Percentiles rank a stretch among this genome's conserved stretches.
phyloP scores from a whole-genome alignment of 1,284 basidiomycete genomes.

The Ustilago hordei region DNA sequence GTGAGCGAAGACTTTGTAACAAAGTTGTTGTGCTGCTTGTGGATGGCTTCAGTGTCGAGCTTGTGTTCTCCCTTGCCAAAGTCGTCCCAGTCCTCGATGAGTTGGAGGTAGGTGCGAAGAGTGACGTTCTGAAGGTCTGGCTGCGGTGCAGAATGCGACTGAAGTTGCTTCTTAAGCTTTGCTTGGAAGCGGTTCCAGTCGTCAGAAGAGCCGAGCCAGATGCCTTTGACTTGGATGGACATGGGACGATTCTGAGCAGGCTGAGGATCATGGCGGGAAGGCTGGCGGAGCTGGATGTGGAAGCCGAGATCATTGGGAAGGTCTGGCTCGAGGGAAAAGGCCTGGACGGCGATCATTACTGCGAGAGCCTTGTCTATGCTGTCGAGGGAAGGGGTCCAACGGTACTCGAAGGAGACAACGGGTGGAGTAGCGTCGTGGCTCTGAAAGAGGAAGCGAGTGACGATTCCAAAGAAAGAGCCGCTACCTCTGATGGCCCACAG shows the following conservation, averaged over 20 bases:
- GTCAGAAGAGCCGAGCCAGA: slow-evolving; percentile 33
- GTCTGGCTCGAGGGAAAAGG: slow-evolving; percentile 27
- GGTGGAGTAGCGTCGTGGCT: slow-evolving; percentile 57
- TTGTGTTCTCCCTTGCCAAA: slow-evolving; percentile 58
- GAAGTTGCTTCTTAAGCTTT: slow-evolving; percentile 30
- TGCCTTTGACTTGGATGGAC: slow-evolving; percentile 53
- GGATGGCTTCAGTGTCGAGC: slow-evolving; percentile 57
- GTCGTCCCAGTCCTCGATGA: slow-evolving; percentile 65
- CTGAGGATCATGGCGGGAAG: slow-evolving; percentile 25
- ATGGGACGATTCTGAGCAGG: slow-evolving; percentile 20
- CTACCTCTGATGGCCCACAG: slow-evolving; percentile 68
- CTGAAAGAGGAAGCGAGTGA: slow-evolving; percentile 62
- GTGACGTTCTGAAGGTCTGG: slow-evolving; percentile 20
- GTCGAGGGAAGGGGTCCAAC: slow-evolving; percentile 48
- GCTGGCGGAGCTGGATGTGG: slow-evolving; percentile 54
- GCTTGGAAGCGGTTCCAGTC: slow-evolving; percentile 21
- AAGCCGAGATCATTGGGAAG: slow-evolving; percentile 51
- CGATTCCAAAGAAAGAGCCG: slow-evolving; percentile 68
- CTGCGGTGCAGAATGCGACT: slow-evolving; percentile 29
- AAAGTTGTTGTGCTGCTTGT: slow-evolving; percentile 61
- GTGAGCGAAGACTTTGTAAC: slow-evolving; percentile 58
- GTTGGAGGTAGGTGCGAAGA: slow-evolving; percentile 40
- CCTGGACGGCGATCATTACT: slow-evolving; percentile 53
- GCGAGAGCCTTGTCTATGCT: slow-evolving; percentile 20
- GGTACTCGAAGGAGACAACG: slow-evolving; percentile 49